Conservation (phyloP, 1,284 basidiomycete genomes). For the Trametes sp. region DNA sequence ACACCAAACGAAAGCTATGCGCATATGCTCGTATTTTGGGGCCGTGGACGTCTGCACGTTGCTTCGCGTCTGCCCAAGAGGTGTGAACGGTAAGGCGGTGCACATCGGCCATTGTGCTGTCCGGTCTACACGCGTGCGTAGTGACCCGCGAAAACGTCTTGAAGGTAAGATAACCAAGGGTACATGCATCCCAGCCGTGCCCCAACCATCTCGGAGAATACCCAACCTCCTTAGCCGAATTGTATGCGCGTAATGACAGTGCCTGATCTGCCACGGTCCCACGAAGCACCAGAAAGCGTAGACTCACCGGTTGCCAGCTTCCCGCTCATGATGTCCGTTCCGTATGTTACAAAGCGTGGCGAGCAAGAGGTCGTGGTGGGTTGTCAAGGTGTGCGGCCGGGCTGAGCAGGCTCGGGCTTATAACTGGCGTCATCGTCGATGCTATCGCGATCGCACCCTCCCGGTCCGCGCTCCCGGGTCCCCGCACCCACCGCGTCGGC, state of each 20-base stretch:
- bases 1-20: no score
- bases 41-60: no score
- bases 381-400: constrained; percentile 1
- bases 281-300: not conserved
- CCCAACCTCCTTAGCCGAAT: not conserved
- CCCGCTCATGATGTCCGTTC: constrained; percentile 42
- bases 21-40: no score
- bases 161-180: no score
- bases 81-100: no score
- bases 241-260: not conserved
- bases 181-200: no score
- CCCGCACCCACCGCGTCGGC: constrained; percentile 18
- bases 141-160: no score
- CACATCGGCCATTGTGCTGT: no score
- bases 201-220: no score
- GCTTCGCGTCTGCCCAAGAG: no score
- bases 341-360: constrained; percentile 13
- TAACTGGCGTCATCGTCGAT: constrained; percentile 29
- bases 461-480: constrained; percentile 20
- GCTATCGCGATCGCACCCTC: constrained; percentile 31
- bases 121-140: no score
- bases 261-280: not conserved
- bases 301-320: constrained; percentile 43
- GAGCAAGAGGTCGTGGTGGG: constrained; percentile 5
- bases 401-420: constrained; percentile 20